Evolutionary conservation across 805 yeast genomes (phyloP).

Genomic region (Candida ficus): DNA sequence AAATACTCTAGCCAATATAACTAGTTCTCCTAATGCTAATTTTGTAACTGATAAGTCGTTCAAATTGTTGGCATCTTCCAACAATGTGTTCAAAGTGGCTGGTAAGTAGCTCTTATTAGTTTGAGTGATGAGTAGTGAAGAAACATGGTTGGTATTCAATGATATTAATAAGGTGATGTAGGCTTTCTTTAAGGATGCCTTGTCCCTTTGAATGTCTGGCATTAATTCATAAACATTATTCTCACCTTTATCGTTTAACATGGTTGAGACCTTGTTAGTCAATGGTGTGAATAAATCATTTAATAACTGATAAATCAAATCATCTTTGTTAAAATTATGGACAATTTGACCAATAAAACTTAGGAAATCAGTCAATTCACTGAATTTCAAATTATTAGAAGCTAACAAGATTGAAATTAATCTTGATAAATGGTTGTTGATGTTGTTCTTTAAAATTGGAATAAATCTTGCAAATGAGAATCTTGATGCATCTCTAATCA

Average conservation of each 20-base stretch:
- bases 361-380: constrained; percentile 75
- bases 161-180: constrained; percentile 66
- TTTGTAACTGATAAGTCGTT: constrained; percentile 64
- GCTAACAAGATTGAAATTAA: constrained; percentile 63
- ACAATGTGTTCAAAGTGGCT: constrained; percentile 52
- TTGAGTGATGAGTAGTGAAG: constrained; percentile 69
- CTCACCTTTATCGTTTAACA: constrained; percentile 39
- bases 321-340: constrained; percentile 67
- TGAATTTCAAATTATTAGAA: constrained; percentile 49
- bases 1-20: constrained; percentile 55
- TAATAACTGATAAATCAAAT: constrained; percentile 65
- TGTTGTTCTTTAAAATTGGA: constrained; percentile 55
- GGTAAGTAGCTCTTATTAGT: constrained; percentile 60
- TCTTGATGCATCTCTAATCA: constrained; percentile 79
- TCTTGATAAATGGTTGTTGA: constrained; percentile 56
- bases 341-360: constrained; percentile 85
- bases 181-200: constrained; percentile 60
- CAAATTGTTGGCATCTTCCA: constrained; percentile 59
- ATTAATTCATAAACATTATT: constrained; percentile 32
- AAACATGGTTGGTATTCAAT: constrained; percentile 69
- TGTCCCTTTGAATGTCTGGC: constrained; percentile 64
- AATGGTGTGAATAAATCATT: constrained; percentile 74
- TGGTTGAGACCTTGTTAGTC: constrained; percentile 52
- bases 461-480: constrained; percentile 85
- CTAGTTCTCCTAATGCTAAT: constrained; percentile 62